A percentile compares a stretch with the other conserved stretches of the same genome.
phyloP scores from a whole-genome alignment of 768 basidiomycete species.

The Melanogaster broomeanus region DNA sequence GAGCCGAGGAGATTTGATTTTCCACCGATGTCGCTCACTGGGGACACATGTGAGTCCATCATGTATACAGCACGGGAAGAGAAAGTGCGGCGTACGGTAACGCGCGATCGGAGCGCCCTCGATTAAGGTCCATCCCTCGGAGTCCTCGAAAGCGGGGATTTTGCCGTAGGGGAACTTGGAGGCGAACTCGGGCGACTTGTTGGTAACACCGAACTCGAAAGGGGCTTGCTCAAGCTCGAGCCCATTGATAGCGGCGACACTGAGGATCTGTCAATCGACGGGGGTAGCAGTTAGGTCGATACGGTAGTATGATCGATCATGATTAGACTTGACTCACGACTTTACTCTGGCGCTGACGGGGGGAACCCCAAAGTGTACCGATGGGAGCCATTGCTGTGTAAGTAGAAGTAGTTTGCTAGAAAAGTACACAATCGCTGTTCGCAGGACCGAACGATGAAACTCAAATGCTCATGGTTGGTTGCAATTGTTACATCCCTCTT shows the following conservation, averaged over 20 bases:
- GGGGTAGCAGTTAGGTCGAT: background rate
- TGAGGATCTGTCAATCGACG: slow-evolving; percentile 14
- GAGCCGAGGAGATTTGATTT: slow-evolving; percentile 13
- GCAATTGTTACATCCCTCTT: background rate
- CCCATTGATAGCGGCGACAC: slow-evolving; percentile 18
- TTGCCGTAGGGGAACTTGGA: slow-evolving; percentile 19
- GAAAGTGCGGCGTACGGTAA: slow-evolving; percentile 2
- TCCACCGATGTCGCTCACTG: slow-evolving; percentile 17
- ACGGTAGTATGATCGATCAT: background rate
- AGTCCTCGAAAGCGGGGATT: slow-evolving; percentile 18
- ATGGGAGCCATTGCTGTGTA: slow-evolving; percentile 11
- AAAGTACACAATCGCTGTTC: background rate
- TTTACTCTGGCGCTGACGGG: slow-evolving; percentile 16
- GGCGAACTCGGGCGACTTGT: slow-evolving; percentile 14
- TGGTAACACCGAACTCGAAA: slow-evolving; percentile 1
- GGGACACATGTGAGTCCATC: background rate
- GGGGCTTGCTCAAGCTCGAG: slow-evolving; percentile 8
- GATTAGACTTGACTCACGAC: slow-evolving; percentile 2
- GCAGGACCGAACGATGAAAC: background rate
- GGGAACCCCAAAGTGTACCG: slow-evolving; percentile 16
- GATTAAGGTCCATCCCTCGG: slow-evolving; percentile 16
- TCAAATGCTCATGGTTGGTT: background rate
- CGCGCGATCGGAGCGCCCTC: slow-evolving; percentile 19
- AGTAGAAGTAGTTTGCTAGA: background rate
- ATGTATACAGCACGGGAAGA: background rate